phyloP scores from a whole-genome alignment of 345 rosid species.

The Cardiospermum halicacabum region DNA sequence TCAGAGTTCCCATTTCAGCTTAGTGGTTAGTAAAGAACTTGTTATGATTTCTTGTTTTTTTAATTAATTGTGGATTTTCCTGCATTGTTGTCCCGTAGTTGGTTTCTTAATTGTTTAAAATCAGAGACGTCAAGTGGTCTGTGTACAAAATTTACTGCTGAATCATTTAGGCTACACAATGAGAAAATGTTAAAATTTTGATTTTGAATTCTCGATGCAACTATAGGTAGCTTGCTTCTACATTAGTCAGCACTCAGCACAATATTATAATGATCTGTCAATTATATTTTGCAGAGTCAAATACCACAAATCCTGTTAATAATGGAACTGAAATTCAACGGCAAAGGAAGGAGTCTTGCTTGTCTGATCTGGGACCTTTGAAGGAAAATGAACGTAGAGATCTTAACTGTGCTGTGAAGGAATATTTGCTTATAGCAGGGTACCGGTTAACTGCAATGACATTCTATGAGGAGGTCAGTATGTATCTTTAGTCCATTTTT shows the following conservation, averaged over 20 bases:
- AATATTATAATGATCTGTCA: slow-evolving; percentile 3
- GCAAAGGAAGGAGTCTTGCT: slow-evolving; percentile 49
- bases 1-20: slow-evolving; percentile 16
- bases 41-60: neutral
- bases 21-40: neutral
- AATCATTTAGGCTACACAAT: neutral
- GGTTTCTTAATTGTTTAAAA: slow-evolving; percentile 7
- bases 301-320: slow-evolving; percentile 29
- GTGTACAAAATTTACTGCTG: neutral
- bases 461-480: slow-evolving; percentile 83
- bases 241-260: slow-evolving; percentile 1
- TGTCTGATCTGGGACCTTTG: slow-evolving; percentile 76
- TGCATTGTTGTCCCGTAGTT: too few species aligned
- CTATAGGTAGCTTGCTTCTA: neutral
- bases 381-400: slow-evolving; percentile 79
- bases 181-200: neutral
- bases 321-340: slow-evolving; percentile 45
- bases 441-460: slow-evolving; percentile 96
- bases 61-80: neutral
- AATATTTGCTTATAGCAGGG: slow-evolving; percentile 90
- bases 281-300: slow-evolving; percentile 42
- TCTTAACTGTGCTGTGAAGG: slow-evolving; percentile 92
- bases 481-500: neutral
- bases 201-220: neutral
- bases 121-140: slow-evolving; percentile 8